Conservation (phyloP, 257 asterid genomes). For the Solanum paucissectum region DNA sequence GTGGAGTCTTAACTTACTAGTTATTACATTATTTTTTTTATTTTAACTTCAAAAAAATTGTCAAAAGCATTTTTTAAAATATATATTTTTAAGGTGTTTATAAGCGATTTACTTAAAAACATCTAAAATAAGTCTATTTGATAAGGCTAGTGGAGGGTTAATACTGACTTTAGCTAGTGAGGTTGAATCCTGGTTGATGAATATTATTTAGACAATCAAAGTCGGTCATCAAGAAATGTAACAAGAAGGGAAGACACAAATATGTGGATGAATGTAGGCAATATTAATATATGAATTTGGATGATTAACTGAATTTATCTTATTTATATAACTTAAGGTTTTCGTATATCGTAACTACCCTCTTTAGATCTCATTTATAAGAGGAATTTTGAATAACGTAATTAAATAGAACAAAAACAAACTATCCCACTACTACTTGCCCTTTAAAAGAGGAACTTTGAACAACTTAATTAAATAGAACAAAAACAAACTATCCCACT, state of each 20-base stretch:
- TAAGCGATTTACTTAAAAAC: not conserved
- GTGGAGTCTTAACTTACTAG: not conserved
- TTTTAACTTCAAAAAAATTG: not conserved
- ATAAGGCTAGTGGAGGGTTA: not conserved
- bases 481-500: too few species aligned
- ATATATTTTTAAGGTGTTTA: rapidly evolving
- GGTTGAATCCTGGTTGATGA: not conserved
- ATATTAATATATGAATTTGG: too few species aligned
- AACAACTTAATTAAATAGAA: too few species aligned
- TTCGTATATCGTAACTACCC: too few species aligned
- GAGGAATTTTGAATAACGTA: too few species aligned
- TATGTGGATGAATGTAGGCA: not conserved
- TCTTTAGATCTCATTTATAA: not conserved
- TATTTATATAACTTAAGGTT: too few species aligned
- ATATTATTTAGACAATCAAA: not conserved
- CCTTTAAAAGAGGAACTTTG: too few species aligned
- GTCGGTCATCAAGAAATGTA: not conserved
- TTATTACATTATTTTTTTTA: not conserved
- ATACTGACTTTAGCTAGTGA: not conserved
- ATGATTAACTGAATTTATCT: not conserved
- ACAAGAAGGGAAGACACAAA: not conserved
- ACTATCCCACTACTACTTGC: too few species aligned
- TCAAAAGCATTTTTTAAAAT: not conserved
- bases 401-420: not conserved
- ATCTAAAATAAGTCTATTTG: not conserved